Evolutionary conservation across 108 stramenopile species (phyloP), one percentile per base, ranked within the genome.

Genomic region (Conticribra weissflogii): DNA sequence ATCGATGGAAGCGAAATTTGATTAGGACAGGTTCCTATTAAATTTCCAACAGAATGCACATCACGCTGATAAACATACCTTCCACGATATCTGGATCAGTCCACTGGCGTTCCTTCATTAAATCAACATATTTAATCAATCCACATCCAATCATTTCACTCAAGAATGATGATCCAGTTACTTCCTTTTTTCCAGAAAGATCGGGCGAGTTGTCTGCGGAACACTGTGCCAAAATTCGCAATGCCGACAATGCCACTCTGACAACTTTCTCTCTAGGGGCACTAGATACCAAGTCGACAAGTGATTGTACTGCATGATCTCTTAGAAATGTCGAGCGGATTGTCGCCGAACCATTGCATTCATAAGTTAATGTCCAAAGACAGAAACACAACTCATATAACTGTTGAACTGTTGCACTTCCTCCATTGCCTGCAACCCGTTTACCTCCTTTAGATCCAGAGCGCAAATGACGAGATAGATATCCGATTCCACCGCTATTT

Each of bases 201-300:
- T 70, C 70, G 29, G 83, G 78, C 18, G 60, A 61, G n/a, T n/a
- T 28, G 24, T 84, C 86, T 16, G 74, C 65, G 12, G 68, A 85
- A 65, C 92, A 94, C 22, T 85, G 85, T 18, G 92, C 91, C 72
- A 96, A 71, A 33, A 92, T 90, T 54, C 84, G 76, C 53, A 96
- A 81, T 30, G 95, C 79, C 19, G 96, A 81, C 16, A 96, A 81
- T 14, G 93, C 84, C 27, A 96, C 93, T 28, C 96, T 90, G 23
- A 97, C 86, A 21, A 96, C 93, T 93, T 97, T 97, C 81, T 96
- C 96, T 34, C 92, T 81, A 18, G 93, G 94, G 9, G 95, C 95
- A 44, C 85, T 66, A 0, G 87, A 84, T n/a, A 96, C 85, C 79
- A 93, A 78, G 68, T 91, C 90, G n/a, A 86, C 85, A 33, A 92